Evolutionary conservation across 805 yeast species (phyloP).

Genomic region (Kluyveromyces wickerhamii): DNA sequence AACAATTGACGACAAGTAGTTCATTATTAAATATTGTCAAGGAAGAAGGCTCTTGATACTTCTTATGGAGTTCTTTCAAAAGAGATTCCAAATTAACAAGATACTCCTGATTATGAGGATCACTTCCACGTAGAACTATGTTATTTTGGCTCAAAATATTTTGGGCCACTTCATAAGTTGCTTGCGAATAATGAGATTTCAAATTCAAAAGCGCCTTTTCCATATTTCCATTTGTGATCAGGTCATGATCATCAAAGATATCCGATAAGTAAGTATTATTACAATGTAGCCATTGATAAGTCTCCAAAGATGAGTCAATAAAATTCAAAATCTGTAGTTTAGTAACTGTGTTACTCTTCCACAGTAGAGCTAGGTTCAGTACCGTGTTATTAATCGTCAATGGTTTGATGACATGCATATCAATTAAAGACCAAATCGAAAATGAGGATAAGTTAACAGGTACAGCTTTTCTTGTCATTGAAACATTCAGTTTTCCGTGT

Average conservation of each 20-base stretch:
- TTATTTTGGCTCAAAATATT: conserved; percentile 20
- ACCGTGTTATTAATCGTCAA: conserved; percentile 14
- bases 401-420: conserved; percentile 21
- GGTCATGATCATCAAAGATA: conserved; percentile 34
- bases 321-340: conserved; percentile 33
- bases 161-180: conserved; percentile 42
- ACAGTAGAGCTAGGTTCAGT: conserved; percentile 38
- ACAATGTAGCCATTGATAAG: conserved; percentile 23
- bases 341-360: conserved; percentile 59
- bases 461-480: conserved; percentile 11
- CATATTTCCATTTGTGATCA: conserved; percentile 40
- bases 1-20: conserved; percentile 22
- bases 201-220: conserved; percentile 38
- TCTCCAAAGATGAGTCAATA: conserved; percentile 17
- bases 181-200: conserved; percentile 45
- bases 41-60: conserved; percentile 52
- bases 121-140: conserved; percentile 16
- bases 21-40: conserved; percentile 34
- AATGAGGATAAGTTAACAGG: conserved; percentile 23
- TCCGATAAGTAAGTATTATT: conserved; percentile 24
- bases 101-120: conserved; percentile 36
- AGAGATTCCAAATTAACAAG: conserved; percentile 66
- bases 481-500: conserved; percentile 11
- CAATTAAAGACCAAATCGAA: conserved; percentile 28
- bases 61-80: conserved; percentile 61